Base-by-base conservation (phyloP, 148 eudicot genomes). In the Oxyria digyna region DNA sequence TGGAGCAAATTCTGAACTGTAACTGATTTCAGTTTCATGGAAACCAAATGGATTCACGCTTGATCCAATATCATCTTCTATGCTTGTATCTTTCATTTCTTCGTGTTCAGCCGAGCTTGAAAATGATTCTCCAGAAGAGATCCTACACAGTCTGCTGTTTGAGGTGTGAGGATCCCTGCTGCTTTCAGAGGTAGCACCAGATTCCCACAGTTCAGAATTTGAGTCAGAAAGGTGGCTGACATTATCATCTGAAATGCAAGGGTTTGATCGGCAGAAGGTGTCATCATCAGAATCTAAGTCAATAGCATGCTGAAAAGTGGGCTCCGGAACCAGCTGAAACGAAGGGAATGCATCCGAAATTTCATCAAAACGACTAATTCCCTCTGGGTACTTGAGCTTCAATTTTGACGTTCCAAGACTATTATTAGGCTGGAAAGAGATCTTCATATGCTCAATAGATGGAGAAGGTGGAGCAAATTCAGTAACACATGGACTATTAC, bases 241-340 rank as follows among this genome's bases (percentile, higher is more conserved):
- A 64, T 75, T 67, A 67, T 85, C 96, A 70, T 93, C 95, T 31
- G 99, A 95, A 67, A 72, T 71, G 73, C 80, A 84, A 35, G 93
- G 87, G 71, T 96, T 81, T 59, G 99, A 91, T 78, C 85, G 81
- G 67, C 89, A 88, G 73, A 95, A 95, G 7, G 94, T 91, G 78
- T 91, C 96, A 73, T 84, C 87, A 79, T 95, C 99, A 49, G 97
- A 95, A 67, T 95, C 96, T 37, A 87, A 88, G 72, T 75, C 85
- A 67, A 65, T 57, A 67, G 79, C 84, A 38, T 73, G 80, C 66
- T 67, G 75, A 73, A 82, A 67, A 42, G 80, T 62, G 24, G 79
- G 80, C 68, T 88, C 89, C 29, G 97, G 96, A 33, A 95, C 88
- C 84, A 95, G 79, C 76, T 91, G 99, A 78, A 95, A 95, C 46